phyloP scores from a whole-genome alignment of 805 yeast species.

The Kuraishia hungarica region DNA sequence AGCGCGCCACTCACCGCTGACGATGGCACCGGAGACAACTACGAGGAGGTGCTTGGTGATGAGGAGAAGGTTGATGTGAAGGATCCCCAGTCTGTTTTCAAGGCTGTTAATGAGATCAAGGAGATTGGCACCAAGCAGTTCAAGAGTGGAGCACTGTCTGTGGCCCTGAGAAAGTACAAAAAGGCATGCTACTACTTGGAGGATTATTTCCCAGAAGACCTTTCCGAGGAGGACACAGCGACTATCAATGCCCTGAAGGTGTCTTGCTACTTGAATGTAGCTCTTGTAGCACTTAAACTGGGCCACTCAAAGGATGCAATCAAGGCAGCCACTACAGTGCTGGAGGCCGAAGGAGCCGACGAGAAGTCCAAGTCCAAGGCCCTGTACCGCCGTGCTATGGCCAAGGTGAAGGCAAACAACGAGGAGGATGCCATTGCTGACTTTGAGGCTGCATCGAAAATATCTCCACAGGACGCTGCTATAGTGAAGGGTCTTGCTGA shows the following conservation, averaged over 20 bases:
- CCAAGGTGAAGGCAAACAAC: slow-evolving; percentile 53
- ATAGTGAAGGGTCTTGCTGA: slow-evolving; percentile 56
- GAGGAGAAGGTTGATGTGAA: slow-evolving; percentile 56
- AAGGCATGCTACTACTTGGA: slow-evolving; percentile 65
- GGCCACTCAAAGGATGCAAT: slow-evolving; percentile 46
- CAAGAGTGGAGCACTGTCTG: slow-evolving; percentile 50
- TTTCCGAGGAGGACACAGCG: slow-evolving; percentile 43
- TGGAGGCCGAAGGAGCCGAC: slow-evolving; percentile 50
- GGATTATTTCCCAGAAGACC: slow-evolving; percentile 67
- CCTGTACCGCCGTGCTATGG: slow-evolving; percentile 75
- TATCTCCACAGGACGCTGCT: slow-evolving; percentile 66
- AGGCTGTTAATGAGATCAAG: slow-evolving; percentile 59
- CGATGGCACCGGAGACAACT: slow-evolving; percentile 82
- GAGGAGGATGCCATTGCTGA: slow-evolving; percentile 63
- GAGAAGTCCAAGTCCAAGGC: slow-evolving; percentile 79
- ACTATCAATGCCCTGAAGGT: slow-evolving; percentile 46
- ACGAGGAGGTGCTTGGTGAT: slow-evolving; percentile 68
- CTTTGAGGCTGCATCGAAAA: slow-evolving; percentile 53
- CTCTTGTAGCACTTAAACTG: slow-evolving; percentile 64
- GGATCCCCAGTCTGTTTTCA: slow-evolving; percentile 57
- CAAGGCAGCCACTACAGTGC: slow-evolving; percentile 55
- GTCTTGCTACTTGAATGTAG: slow-evolving; percentile 62
- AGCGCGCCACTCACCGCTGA: slow-evolving; percentile 43
- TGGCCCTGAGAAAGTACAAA: slow-evolving; percentile 58
- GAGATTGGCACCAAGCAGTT: slow-evolving; percentile 70